A percentile compares a stretch with the other conserved stretches of the same genome.
These are phyloP conservation scores for Chlorella sp. DNA, from an alignment of 139 green algal species.

Conservation along the genomic window DNA sequence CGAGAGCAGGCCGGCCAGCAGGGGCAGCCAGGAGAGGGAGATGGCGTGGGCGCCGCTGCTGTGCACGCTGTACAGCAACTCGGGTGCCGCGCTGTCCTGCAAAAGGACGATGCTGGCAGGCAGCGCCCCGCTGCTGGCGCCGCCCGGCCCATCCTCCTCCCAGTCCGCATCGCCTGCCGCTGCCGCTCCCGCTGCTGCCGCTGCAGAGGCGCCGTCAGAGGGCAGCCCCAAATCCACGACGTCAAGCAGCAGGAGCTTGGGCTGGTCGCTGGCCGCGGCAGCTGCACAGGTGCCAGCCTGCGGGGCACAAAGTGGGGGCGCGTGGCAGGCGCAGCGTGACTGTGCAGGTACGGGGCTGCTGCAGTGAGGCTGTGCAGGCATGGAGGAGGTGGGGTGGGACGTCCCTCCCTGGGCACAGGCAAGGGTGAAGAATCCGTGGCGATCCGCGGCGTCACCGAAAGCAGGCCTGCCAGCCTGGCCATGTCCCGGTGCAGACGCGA, in stretches of 20 bases:
- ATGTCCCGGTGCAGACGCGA: background rate
- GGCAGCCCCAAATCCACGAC: conserved; percentile 16
- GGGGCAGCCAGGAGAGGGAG: conserved; percentile 49
- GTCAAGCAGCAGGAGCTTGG: conserved; percentile 38
- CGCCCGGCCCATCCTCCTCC: background rate
- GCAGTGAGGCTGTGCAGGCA: background rate
- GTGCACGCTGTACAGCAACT: conserved; percentile 41
- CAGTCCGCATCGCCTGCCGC: background rate
- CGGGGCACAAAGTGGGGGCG: background rate
- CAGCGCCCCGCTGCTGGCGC: background rate
- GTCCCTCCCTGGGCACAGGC: no score
- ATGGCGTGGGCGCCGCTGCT: conserved; percentile 31
- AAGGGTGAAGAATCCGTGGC: no score
- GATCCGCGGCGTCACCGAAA: no score
- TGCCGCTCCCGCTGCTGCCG: background rate
- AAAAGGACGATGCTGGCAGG: conserved; percentile 19
- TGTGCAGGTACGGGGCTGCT: background rate
- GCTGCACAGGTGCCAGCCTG: background rate
- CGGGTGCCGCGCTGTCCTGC: conserved; percentile 32
- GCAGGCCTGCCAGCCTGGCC: no score
- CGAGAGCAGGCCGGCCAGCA: conserved; percentile 29
- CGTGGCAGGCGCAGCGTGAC: background rate
- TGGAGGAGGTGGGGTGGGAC: no score
- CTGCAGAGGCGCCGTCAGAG: background rate
- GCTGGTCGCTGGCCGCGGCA: background rate